phyloP scores from a whole-genome alignment of 331 rosid genomes.

The Prunus yedoensis region DNA sequence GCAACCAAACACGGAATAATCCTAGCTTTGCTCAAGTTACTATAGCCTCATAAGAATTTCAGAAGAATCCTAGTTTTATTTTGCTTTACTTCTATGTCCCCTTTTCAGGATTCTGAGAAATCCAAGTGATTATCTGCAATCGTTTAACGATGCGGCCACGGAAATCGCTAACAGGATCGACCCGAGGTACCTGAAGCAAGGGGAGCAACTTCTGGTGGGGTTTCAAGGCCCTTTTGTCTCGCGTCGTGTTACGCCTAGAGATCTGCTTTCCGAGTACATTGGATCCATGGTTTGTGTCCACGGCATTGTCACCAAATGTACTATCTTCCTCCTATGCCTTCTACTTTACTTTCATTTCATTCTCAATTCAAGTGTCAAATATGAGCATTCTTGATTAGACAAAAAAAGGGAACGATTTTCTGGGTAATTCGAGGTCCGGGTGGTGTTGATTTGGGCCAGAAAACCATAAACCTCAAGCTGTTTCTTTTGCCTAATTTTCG shows the following conservation, averaged over 20 bases:
- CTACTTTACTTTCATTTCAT: not conserved
- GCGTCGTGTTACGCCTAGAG: constrained; percentile 86
- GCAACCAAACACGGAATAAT: not conserved
- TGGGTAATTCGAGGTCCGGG: not conserved
- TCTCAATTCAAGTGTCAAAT: not conserved
- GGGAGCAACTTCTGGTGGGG: constrained; percentile 89
- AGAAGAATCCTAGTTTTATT: not conserved
- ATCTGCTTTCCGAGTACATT: constrained; percentile 80
- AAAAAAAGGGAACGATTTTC: not conserved
- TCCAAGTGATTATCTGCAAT: constrained; percentile 84
- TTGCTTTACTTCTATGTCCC: too few relatives aligned
- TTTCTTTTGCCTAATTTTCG: not conserved
- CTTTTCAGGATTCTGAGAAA: constrained; percentile 64
- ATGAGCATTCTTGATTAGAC: not conserved
- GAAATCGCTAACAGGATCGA: constrained; percentile 76
- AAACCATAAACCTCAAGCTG: not conserved
- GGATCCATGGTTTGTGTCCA: constrained; percentile 97
- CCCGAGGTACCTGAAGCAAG: constrained; percentile 76
- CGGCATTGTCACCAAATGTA: constrained; percentile 97
- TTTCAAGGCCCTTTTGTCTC: constrained; percentile 94
- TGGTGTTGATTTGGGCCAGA: not conserved
- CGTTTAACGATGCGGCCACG: constrained; percentile 86
- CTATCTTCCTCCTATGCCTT: not conserved
- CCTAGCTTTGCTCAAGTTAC: not conserved
- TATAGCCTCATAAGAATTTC: not conserved